Base-by-base conservation (phyloP, 768 basidiomycete species). In the Nevesoporus exiguus region DNA sequence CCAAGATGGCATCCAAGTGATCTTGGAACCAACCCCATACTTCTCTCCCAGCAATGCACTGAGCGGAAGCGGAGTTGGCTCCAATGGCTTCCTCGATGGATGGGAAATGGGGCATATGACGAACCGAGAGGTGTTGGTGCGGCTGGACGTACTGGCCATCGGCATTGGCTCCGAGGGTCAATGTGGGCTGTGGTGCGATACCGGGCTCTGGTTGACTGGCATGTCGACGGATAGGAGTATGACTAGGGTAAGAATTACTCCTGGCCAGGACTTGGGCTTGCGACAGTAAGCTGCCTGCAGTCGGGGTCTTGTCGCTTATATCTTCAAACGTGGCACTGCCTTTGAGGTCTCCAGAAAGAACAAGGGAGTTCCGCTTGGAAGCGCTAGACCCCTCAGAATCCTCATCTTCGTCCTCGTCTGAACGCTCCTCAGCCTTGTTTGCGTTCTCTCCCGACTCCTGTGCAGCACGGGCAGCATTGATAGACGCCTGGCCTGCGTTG, bases 11-110 rank as follows among this genome's bases (percentile, higher is more conserved):
- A 71, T 95, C 91, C 56, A 93, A 77, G 74, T 96, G 93, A 53
- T 92, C 88, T 69, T 90, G 87, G 77, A 96, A 96, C 86, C 90
- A 91, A 29, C 77, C 80, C 93, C 93, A 96, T 7, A 92, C 88
- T 69, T 91, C 90, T 60, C 88, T 82, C 27, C 89, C 92, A 56
- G 86, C 85, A 21, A 90, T 79, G 51, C 84, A 81, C 61, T 93
- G 86, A 27, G 88, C 76, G 43, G 89, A 82, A n/a, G 85, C 81
- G 11, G 87, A 86, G 63, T 77, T 85, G 25, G 81, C 77, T 45
- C 85, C 86, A 36, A 92, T 80, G 21, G 90, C 90, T 72, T 93
- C 91, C 56, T 90, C 90, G 58, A 93, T 89, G 44, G 83, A 84
- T 3, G 92, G 92, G 73, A 93, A 94, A 61, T 86, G 83, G 0